A percentile compares a stretch with the other conserved stretches of the same genome.
Evolutionary conservation across 1,284 basidiomycete species (phyloP).

Genomic region (Boletus semigastroideus): DNA sequence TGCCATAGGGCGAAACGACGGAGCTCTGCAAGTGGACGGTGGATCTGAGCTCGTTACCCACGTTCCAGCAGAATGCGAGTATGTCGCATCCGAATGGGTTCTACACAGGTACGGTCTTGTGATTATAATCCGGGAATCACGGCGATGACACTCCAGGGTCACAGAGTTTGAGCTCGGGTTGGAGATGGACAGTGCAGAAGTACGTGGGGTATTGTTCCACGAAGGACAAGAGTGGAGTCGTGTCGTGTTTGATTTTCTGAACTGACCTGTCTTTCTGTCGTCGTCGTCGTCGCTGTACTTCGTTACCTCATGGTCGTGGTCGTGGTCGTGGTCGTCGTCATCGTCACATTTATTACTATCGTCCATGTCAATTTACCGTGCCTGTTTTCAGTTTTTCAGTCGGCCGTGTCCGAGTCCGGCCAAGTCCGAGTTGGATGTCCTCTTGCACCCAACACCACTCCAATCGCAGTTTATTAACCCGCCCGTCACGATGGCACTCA

Average conservation of each 20-base stretch:
- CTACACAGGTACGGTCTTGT: slow-evolving; percentile 59
- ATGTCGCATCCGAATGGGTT: slow-evolving; percentile 59
- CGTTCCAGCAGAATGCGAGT: slow-evolving; percentile 67
- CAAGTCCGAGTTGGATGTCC: slow-evolving; percentile 2
- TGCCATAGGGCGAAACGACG: slow-evolving; percentile 54
- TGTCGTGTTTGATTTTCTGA: slow-evolving; percentile 58
- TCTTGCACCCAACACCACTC: background rate
- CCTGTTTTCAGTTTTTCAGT: background rate
- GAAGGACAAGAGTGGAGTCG: slow-evolving; percentile 76
- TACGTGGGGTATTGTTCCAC: slow-evolving; percentile 72
- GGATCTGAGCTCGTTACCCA: slow-evolving; percentile 71
- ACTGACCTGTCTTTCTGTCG: slow-evolving; percentile 11
- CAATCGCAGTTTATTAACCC: no score
- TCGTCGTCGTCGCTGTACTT: no score
- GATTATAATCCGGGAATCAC: background rate
- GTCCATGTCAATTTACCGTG: background rate
- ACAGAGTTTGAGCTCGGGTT: slow-evolving; percentile 79
- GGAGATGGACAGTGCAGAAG: slow-evolving; percentile 79
- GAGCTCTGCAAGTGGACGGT: slow-evolving; percentile 87
- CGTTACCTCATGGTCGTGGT: no score
- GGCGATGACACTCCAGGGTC: background rate
- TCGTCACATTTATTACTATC: background rate
- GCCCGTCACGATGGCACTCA: no score
- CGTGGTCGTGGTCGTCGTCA: no score
- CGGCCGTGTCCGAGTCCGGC: slow-evolving; percentile 4